phyloP scores from a whole-genome alignment of 2,329 filamentous ascomycete species.

The Phaeosphaeriaceae sp. region DNA sequence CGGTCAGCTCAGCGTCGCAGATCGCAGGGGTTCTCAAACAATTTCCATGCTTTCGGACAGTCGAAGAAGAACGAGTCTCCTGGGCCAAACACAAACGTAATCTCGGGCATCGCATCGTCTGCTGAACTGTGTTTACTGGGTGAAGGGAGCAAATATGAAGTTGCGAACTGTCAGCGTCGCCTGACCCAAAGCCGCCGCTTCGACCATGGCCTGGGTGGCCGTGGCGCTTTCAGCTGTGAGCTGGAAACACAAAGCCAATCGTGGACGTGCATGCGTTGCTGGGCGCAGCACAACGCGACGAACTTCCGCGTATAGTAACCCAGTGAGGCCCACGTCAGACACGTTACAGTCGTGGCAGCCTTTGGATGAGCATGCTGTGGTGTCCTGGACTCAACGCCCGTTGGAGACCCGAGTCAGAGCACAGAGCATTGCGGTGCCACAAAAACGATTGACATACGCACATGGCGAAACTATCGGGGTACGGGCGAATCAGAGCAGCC shows the following conservation, averaged over 20 bases:
- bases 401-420: not conserved
- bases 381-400: not conserved
- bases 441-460: not conserved
- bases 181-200: not conserved
- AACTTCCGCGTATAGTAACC: not conserved
- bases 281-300: slow-evolving; percentile 8
- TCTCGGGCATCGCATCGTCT: slow-evolving; percentile 39
- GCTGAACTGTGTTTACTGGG: slow-evolving; percentile 1
- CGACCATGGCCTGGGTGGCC: slow-evolving; percentile 5
- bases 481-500: not conserved
- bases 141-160: slow-evolving; percentile 1
- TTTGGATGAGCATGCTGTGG: not conserved
- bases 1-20: slow-evolving; percentile 21
- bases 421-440: not conserved
- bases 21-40: slow-evolving; percentile 15
- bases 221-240: slow-evolving; percentile 20
- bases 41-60: slow-evolving; percentile 46
- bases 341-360: not conserved
- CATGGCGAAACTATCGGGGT: not conserved
- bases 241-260: slow-evolving; percentile 18
- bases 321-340: not conserved
- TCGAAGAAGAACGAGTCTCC: slow-evolving; percentile 47
- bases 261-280: slow-evolving; percentile 5
- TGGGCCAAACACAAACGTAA: slow-evolving; percentile 46
- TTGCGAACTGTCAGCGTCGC: slow-evolving; percentile 14